Conservation (phyloP, 78 protist genomes). For the Dictyostelium capitatum region DNA sequence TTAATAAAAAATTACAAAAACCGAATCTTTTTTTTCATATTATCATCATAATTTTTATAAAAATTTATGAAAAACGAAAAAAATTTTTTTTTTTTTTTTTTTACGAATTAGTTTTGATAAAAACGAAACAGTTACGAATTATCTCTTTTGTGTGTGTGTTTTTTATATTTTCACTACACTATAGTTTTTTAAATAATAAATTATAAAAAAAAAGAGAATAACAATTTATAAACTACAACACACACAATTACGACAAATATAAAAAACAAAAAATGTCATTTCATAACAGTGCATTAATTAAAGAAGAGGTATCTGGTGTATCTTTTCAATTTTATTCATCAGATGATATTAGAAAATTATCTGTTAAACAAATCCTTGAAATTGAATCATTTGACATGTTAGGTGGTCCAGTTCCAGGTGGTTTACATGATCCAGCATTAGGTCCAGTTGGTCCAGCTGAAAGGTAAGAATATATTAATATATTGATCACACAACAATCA, state of each 20-base stretch:
- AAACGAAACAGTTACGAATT: not conserved
- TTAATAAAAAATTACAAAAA: not conserved
- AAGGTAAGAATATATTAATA: conserved; percentile 14
- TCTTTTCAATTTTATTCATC: conserved; percentile 81
- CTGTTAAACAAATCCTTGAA: conserved; percentile 68
- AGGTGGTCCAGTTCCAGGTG: conserved; percentile 81
- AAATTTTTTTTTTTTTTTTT: not conserved
- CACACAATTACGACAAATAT: not conserved
- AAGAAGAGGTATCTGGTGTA: conserved; percentile 60
- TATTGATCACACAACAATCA: not conserved
- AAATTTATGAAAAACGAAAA: not conserved
- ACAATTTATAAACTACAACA: not conserved
- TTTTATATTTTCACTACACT: not conserved
- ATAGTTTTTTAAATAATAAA: not conserved
- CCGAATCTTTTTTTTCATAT: not conserved
- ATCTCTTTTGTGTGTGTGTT: not conserved
- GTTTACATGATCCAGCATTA: conserved; percentile 94
- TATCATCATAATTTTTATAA: not conserved
- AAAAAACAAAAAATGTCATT: conserved; percentile 13
- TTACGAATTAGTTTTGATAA: not conserved
- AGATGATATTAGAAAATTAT: conserved; percentile 77
- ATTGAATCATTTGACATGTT: conserved; percentile 85
- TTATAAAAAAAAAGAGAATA: not conserved
- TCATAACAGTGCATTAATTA: conserved; percentile 13
- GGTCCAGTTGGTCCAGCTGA: conserved; percentile 92